Evolutionary conservation across 306 rosid genomes (phyloP), one percentile per base, ranked within the genome.

Genomic region (Oxytropis ochrocephala): DNA sequence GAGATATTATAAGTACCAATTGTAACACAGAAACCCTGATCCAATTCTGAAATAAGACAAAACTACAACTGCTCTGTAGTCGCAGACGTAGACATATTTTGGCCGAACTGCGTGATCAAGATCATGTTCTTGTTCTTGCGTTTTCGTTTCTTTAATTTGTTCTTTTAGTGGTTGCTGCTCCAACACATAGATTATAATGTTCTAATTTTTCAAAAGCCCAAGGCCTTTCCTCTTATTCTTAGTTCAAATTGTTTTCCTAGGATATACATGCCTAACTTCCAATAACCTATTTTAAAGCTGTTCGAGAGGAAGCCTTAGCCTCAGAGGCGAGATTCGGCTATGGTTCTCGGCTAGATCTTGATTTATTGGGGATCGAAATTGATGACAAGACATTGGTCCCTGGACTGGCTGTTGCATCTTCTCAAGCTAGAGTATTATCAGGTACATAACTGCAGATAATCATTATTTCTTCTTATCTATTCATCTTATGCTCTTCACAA

Each of bases 331-430:
- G 32, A 41, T 72, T 80, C 18, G 73, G 86, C 41, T 87, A 82
- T 50, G 99, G 99, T 38, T 87, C 97, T 7, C 86, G 95, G 67
- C 84, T 94, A 29, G 99, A 94, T 82, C 80, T 94, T 87, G 99
- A 94, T 80, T 77, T 94, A 33, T 70, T 94, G 82, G 95, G 97
- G 39, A 87, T 94, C 66, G 96, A 94, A 76, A 82, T 90, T 5
- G 99, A 91, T 59, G 92, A 88, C 18, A 75, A 87, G 64, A 87
- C 96, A 14, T 74, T 94, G 85, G 85, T 94, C 79, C 99, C 99
- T 0, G 97, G 99, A 64, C 42, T 94, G 50, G 83, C 98, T 48
- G 97, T 94, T 51, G 82, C 97, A 13, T 79, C 98, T 79, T 90
- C 98, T 33, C 93, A 90, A 11, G 88, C 96, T 67, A 76, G 75